Conservation (phyloP, 176 grass and related monocot species). For the Alopecurus myosuroides region DNA sequence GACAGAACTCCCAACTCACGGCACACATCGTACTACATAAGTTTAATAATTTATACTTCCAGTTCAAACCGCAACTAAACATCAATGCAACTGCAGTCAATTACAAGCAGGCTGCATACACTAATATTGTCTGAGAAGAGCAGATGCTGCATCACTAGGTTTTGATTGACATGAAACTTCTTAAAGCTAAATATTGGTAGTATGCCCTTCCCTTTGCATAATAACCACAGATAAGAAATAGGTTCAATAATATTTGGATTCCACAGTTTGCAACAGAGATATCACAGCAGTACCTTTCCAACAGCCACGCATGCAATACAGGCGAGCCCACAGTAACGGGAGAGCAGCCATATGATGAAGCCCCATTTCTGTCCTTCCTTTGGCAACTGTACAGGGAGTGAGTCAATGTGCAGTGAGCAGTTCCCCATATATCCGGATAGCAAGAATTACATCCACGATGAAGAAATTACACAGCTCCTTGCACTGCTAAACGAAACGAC, state of each 20-base stretch:
- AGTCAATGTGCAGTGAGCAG: background rate
- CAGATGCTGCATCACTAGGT: background rate
- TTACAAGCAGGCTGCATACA: slow-evolving; percentile 20
- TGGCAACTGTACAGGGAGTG: slow-evolving; percentile 51
- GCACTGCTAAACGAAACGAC: slow-evolving; percentile 96
- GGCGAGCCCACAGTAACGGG: slow-evolving; percentile 83
- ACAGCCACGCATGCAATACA: slow-evolving; percentile 90
- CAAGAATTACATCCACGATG: background rate
- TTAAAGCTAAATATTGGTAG: background rate
- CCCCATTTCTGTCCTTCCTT: slow-evolving; percentile 99
- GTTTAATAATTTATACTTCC: background rate
- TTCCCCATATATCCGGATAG: background rate
- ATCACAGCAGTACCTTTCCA: slow-evolving; percentile 80
- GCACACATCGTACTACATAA: background rate
- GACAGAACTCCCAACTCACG: background rate
- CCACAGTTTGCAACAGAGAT: too few species aligned
- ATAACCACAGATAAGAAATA: background rate
- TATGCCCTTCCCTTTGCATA: background rate
- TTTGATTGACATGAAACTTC: background rate
- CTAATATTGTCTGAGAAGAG: background rate
- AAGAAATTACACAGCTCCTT: slow-evolving; percentile 73
- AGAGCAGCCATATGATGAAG: slow-evolving; percentile 97
- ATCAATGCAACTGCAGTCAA: background rate
- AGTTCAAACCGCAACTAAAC: background rate
- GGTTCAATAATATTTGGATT: too few species aligned